These are phyloP conservation scores for Zelopaecilomyces penicillatus DNA, from an alignment of 2,329 filamentous ascomycete species.

Conservation along the genomic window DNA sequence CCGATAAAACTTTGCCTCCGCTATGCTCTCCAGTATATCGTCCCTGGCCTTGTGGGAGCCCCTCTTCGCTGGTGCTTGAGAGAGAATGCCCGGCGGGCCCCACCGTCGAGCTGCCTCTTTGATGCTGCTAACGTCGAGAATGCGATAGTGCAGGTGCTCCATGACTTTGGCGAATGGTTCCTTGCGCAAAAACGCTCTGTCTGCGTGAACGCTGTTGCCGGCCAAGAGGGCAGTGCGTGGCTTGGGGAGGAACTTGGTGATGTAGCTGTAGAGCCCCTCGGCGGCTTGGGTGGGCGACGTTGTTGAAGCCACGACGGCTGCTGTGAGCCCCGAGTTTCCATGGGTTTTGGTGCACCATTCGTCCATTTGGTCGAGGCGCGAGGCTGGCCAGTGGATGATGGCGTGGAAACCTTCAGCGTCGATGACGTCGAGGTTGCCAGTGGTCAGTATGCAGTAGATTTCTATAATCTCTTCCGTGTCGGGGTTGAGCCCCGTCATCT, in stretches of 20 bases:
- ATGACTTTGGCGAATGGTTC: slow-evolving; percentile 66
- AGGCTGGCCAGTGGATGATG: slow-evolving; percentile 64
- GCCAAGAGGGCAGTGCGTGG: slow-evolving; percentile 64
- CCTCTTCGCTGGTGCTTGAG: slow-evolving; percentile 61
- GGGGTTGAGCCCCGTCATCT: slow-evolving; percentile 78
- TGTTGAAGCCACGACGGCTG: slow-evolving; percentile 63
- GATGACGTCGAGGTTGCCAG: slow-evolving; percentile 65
- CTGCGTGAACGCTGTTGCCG: slow-evolving; percentile 88
- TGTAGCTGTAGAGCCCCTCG: slow-evolving; percentile 64
- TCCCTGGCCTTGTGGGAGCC: slow-evolving; percentile 73
- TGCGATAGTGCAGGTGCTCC: slow-evolving; percentile 76
- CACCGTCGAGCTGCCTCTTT: slow-evolving; percentile 86
- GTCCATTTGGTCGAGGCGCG: slow-evolving; percentile 69
- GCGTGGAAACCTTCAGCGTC: slow-evolving; percentile 72
- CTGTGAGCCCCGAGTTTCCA: slow-evolving; percentile 69
- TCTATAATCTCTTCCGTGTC: slow-evolving; percentile 80
- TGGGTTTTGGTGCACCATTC: slow-evolving; percentile 85
- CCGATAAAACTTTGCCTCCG: slow-evolving; percentile 78
- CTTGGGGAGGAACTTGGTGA: slow-evolving; percentile 62
- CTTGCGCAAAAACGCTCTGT: slow-evolving; percentile 69
- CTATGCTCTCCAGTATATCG: slow-evolving; percentile 93
- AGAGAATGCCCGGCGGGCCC: slow-evolving; percentile 43
- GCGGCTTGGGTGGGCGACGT: slow-evolving; percentile 67
- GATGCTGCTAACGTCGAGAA: slow-evolving; percentile 84
- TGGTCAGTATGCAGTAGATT: slow-evolving; percentile 86